These are phyloP conservation scores for Entomophthora muscae DNA, from an alignment of 371 early-diverging fungal species.

Conservation along the genomic window DNA sequence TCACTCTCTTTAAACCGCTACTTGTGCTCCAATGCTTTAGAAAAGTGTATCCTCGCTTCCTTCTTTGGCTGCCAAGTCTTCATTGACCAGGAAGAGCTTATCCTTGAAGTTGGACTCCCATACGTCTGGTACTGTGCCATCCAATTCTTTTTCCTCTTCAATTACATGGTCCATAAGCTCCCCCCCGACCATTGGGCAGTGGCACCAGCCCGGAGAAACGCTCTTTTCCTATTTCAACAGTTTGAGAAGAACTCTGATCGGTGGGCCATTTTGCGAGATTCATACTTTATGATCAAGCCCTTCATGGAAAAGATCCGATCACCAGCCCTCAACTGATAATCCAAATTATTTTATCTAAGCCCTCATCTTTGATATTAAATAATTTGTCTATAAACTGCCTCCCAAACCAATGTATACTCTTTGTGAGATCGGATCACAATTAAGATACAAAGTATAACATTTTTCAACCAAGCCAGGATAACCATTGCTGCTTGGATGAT, in stretches of 20 bases:
- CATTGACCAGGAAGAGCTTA: not conserved
- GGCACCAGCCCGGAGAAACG: not conserved
- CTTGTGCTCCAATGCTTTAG: not conserved
- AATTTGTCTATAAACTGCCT: too few species aligned
- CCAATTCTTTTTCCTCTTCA: not conserved
- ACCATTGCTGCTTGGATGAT: too few species aligned
- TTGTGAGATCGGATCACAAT: too few species aligned
- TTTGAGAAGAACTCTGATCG: slow-evolving; percentile 1
- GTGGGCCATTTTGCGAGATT: not conserved
- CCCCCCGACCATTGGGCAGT: not conserved
- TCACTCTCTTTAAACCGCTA: not conserved
- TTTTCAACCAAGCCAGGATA: too few species aligned
- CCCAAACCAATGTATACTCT: too few species aligned
- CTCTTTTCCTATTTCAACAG: not conserved
- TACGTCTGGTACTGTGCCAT: slow-evolving; percentile 5
- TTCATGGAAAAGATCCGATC: not conserved
- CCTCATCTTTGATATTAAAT: too few species aligned
- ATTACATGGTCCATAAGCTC: not conserved
- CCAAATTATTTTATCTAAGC: too few species aligned
- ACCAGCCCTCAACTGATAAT: not conserved
- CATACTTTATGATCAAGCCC: not conserved
- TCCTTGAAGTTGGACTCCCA: not conserved
- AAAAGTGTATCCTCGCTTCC: not conserved
- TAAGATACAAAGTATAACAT: too few species aligned
- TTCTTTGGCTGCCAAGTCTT: slow-evolving; percentile 5